Evolutionary conservation across 129 eudicot species (phyloP), one percentile per base, ranked within the genome.

Genomic region (Oenanthe sinensis): DNA sequence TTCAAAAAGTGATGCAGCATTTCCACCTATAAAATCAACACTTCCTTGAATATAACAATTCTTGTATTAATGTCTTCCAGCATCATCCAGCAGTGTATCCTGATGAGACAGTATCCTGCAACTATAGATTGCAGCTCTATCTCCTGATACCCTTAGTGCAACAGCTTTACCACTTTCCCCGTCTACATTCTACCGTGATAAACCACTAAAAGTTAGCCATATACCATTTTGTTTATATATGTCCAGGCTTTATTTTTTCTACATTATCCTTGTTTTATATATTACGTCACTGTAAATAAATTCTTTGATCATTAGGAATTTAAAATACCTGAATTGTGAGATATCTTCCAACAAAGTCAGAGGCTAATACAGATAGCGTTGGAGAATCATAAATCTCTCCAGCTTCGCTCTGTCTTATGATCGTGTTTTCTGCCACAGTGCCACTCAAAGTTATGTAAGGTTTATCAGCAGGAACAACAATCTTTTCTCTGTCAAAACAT

Each of bases 1-100:
- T 81, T 93, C 92, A 74, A 80, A 93, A 17, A 93, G 81, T 77
- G 98, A 93, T 28, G 96, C 98, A 50, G 89, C 92, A 83, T 90
- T 88, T 79, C 97, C 97, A 72, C 84, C 90, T 15, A 92, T 87
- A 81, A 92, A 92, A 87, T 92, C 97, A 15, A 85, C 84, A 11
- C 88, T 96, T 78, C 97, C 97, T 92, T 92, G 90, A 46, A 92
- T 90, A 47, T 90, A 92, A 73, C 97, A 92, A 50, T 90, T 85
- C 28, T 77, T 82, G 78, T 85, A 92, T 79, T 90, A 92, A 81
- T 92, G 97, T 81, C 96, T 83, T 39, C 97, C 97, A 15, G 79
- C 70, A 83, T 93, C 96, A 80, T 90, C 98, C 52, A 93, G 87
- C 76, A 93, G 83, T 39, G 96, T 93, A 68, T 93, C 98, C 76